phyloP scores from a whole-genome alignment of 208 protist genomes.

The Trypanosoma grayi region DNA sequence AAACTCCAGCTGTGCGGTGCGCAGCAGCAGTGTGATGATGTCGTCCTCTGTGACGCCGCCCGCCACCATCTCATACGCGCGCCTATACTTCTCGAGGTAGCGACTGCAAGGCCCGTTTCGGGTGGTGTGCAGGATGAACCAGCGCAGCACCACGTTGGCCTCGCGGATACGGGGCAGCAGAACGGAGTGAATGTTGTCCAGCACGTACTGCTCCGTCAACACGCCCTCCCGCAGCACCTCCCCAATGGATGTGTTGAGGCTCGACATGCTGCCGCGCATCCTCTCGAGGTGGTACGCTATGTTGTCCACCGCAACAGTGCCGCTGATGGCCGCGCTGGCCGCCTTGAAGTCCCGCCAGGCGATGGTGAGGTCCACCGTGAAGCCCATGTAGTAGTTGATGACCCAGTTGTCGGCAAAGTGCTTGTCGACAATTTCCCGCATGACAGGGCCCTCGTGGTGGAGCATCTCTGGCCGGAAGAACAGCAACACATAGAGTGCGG shows the following conservation, averaged over 20 bases:
- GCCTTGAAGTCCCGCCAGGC: conserved; percentile 94
- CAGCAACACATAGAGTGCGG: conserved; percentile 97
- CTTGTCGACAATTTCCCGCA: conserved; percentile 98
- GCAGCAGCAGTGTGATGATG: conserved; percentile 91
- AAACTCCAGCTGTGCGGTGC: conserved; percentile 95
- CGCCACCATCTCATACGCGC: conserved; percentile 33
- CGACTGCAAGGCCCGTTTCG: conserved; percentile 14
- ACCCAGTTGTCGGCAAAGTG: conserved; percentile 99
- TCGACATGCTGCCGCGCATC: conserved; percentile 43
- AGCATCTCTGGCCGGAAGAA: conserved; percentile 96
- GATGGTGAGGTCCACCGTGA: conserved; percentile 91
- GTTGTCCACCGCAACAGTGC: conserved; percentile 81
- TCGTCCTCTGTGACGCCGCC: conserved; percentile 43
- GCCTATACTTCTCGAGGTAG: conserved; percentile 21
- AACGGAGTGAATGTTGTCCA: conserved; percentile 86
- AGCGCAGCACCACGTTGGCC: conserved; percentile 95
- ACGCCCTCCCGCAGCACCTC: conserved; percentile 85
- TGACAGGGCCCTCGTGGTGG: conserved; percentile 82
- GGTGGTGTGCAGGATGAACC: conserved; percentile 92
- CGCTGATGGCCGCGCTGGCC: conserved; percentile 87
- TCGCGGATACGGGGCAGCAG: conserved; percentile 90
- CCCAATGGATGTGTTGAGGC: conserved; percentile 35
- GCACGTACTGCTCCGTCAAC: conserved; percentile 92
- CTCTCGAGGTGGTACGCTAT: conserved; percentile 64
- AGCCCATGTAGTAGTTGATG: conserved; percentile 97